Evolutionary conservation across 768 basidiomycete species (phyloP).

Genomic region (Tricholoma flavovirens): DNA sequence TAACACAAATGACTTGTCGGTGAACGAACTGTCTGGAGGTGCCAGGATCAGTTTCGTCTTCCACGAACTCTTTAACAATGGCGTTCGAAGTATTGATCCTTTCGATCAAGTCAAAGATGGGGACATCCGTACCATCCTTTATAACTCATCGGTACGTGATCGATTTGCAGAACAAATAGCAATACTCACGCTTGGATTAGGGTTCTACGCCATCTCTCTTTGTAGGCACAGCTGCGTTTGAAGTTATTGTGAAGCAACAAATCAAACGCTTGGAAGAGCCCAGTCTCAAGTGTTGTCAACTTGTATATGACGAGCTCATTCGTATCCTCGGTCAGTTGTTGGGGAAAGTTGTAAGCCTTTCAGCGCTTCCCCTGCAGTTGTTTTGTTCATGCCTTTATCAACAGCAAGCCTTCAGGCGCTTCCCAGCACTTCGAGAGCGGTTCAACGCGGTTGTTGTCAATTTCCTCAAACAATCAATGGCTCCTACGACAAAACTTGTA

Average conservation of each 20-base stretch:
- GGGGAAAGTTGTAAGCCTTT: conserved; percentile 69
- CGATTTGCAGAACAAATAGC: not conserved
- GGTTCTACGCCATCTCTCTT: conserved; percentile 96
- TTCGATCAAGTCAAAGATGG: conserved; percentile 99
- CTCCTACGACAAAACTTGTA: conserved; percentile 92
- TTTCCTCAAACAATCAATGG: conserved; percentile 94
- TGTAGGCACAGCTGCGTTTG: conserved; percentile 95
- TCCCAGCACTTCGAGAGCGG: conserved; percentile 91
- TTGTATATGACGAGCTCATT: conserved; percentile 97
- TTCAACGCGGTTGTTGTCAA: conserved; percentile 95
- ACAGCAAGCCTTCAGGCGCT: conserved; percentile 94
- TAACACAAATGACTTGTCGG: conserved; percentile 88
- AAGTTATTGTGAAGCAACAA: conserved; percentile 98
- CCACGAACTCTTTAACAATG: conserved; percentile 97
- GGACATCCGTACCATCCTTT: conserved; percentile 91
- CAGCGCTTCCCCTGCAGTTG: not conserved
- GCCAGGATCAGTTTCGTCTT: conserved; percentile 99
- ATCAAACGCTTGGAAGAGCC: conserved; percentile 97
- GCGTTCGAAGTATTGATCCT: conserved; percentile 93
- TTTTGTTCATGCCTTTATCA: conserved; percentile 1
- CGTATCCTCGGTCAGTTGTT: conserved; percentile 90
- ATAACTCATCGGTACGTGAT: conserved; percentile 88
- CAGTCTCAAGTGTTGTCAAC: conserved; percentile 84
- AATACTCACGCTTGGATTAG: conserved; percentile 28
- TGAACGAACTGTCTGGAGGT: conserved; percentile 98